phyloP scores from a whole-genome alignment of 2,329 filamentous ascomycete species.

The Apiospora kogelbergensis region DNA sequence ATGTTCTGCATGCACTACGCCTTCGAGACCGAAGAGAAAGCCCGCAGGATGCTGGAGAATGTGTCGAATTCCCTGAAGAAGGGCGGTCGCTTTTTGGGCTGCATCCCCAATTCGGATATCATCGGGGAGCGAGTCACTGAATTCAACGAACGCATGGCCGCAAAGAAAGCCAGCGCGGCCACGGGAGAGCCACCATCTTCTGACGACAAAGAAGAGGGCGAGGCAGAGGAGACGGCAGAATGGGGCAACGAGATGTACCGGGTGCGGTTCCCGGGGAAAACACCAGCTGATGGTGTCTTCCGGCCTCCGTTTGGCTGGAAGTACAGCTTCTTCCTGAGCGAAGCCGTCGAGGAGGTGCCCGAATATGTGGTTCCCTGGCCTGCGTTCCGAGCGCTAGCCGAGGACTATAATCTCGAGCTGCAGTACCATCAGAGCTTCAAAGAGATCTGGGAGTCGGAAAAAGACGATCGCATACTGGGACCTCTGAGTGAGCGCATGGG shows the following conservation, averaged over 20 bases:
- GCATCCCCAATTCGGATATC: slow-evolving; percentile 95
- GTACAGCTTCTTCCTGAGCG: slow-evolving; percentile 93
- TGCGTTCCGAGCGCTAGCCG: slow-evolving; percentile 89
- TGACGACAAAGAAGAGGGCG: slow-evolving; percentile 55
- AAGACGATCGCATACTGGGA: slow-evolving; percentile 78
- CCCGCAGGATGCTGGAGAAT: slow-evolving; percentile 88
- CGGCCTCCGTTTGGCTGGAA: slow-evolving; percentile 96
- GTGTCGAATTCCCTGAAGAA: slow-evolving; percentile 90
- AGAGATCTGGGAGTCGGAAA: slow-evolving; percentile 91
- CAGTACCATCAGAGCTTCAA: slow-evolving; percentile 90
- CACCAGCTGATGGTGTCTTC: slow-evolving; percentile 85
- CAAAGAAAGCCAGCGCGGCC: slow-evolving; percentile 31
- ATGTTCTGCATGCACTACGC: slow-evolving; percentile 99
- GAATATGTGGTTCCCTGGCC: slow-evolving; percentile 99
- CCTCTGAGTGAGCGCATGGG: slow-evolving; percentile 94
- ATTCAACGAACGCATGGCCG: slow-evolving; percentile 62
- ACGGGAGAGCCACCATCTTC: slow-evolving; percentile 26
- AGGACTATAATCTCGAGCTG: slow-evolving; percentile 94
- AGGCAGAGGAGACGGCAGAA: slow-evolving; percentile 65
- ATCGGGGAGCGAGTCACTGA: slow-evolving; percentile 76
- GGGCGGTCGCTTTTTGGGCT: slow-evolving; percentile 89
- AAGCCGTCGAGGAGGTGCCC: slow-evolving; percentile 92
- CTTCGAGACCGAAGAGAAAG: slow-evolving; percentile 89
- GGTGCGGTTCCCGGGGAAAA: slow-evolving; percentile 82
- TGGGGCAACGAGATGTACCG: slow-evolving; percentile 95